A percentile compares a stretch with the other conserved stretches of the same genome.
Conservation (phyloP, 768 basidiomycete genomes). For the Nidula microcarpa region DNA sequence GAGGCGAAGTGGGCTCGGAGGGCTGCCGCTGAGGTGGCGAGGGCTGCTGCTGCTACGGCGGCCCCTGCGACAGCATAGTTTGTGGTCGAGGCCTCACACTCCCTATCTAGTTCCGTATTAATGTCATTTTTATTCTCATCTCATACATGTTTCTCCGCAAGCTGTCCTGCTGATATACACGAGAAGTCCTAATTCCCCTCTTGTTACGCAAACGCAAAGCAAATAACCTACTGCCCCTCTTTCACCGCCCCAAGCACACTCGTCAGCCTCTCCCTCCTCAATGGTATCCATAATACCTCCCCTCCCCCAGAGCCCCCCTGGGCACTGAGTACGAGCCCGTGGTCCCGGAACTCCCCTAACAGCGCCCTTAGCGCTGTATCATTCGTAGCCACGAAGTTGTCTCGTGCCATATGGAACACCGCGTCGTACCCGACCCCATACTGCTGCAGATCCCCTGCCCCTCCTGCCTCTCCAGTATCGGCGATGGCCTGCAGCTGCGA, state of each 20-base stretch:
- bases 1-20: too few species aligned
- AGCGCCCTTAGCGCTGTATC: slow-evolving; percentile 81
- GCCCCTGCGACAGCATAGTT: too few species aligned
- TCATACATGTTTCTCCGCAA: too few species aligned
- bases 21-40: too few species aligned
- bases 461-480: slow-evolving; percentile 27
- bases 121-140: too few species aligned
- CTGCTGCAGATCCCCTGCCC: slow-evolving; percentile 41
- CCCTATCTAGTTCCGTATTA: too few species aligned
- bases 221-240: slow-evolving; percentile 1
- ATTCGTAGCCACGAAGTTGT: slow-evolving; percentile 85
- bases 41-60: too few species aligned
- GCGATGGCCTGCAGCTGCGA: slow-evolving; percentile 65
- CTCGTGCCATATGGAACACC: slow-evolving; percentile 71
- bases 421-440: slow-evolving; percentile 62
- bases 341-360: slow-evolving; percentile 89
- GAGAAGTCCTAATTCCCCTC: neutral
- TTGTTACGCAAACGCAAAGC: neutral
- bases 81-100: too few species aligned
- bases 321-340: slow-evolving; percentile 68
- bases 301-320: slow-evolving; percentile 40
- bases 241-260: slow-evolving; percentile 33
- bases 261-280: slow-evolving; percentile 71
- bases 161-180: neutral
- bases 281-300: slow-evolving; percentile 83